Base-by-base conservation (phyloP, 805 yeast genomes). In the Cyberlindnera maclurae region DNA sequence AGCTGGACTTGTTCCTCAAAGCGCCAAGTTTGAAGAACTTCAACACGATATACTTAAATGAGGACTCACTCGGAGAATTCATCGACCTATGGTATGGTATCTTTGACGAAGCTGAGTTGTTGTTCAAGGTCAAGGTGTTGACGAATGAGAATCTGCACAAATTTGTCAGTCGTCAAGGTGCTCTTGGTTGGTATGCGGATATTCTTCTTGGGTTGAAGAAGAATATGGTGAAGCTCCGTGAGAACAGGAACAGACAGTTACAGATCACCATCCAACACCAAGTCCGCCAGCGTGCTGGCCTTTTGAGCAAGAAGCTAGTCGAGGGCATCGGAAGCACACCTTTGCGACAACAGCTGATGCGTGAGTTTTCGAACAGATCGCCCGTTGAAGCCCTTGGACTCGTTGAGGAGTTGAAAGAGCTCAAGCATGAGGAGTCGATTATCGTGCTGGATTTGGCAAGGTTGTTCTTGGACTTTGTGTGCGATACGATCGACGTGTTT, bases 151-250 rank as follows among this genome's bases (percentile, higher is more conserved):
- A 60, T 5, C 51, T 64, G 29, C 63, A 64, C 36, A 41, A 52
- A 12, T 46, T 71, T 36, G 77, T 74, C 5, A 57, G 62, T 4
- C 67, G 68, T 50, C 86, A 82, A 54, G 86, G 79, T 57, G 65
- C 78, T 3, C 61, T 73, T 29, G 77, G 85, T 0, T 82, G 90
- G 89, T 78, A 77, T 60, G 68, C 68, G 39, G 83, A 77, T 51
- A 75, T 83, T 15, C 46, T 81, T 41, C 55, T 79, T 12, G 77
- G 77, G 1, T 54, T 80, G 36, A 73, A 75, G 53, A 70, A 70
- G 40, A 72, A 77, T 16, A 67, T 69, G 52, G 59, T 56, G 13
- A 64, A 65, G 38, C 59, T 75, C 37, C 60, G 61, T 31, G 52
- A 51, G n/a, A 59, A 75, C 17, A 57, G 60, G 12, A 70, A 65